Base-by-base conservation (phyloP, 352 stramenopile genomes). In the Phytophthora tubulina region DNA sequence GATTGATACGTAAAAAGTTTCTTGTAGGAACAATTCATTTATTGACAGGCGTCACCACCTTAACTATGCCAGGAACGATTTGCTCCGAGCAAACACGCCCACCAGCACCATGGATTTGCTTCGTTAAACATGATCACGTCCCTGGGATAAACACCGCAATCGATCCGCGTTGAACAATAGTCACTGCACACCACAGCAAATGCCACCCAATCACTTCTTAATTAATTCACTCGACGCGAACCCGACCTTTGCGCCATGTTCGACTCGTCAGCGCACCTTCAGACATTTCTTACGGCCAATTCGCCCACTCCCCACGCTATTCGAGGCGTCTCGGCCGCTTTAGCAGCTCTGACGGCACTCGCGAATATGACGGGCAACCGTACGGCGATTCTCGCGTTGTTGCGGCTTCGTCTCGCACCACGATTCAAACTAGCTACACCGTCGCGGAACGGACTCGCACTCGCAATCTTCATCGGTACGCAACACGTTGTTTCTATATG, bases 401-500 rank as follows among this genome's bases (percentile, higher is more conserved):
- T 78, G 48, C 38, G 33, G 21, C n/a, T 41, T 13, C 32, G 48
- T 6, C 62, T 73, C 33, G 52, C 69, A 13, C 60, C 63, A 51
- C 36, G 41, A 5, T 46, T 84, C 9, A 67, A 62, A 21, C 31
- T 82, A 36, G 49, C 21, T 15, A 46, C 44, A 6, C 79, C 79
- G 10, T 82, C 80, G 32, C 76, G 77, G 27, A 86, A 74, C 44
- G 44, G 77, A n/a, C 21, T 76, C 21, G 76, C 81, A 1, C 63
- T 91, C 17, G 77, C 73, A 7, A 53, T 91, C 17, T 91, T 88
- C 67, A 76, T 91, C 32, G 81, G 83, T 89, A 38, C 44, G 78
- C 73, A 36, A 30, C 55, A 3, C 7, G 30, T 15, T 31, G 17
- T 38, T 41, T 14, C 7, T 35, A 10, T 11, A 21, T 6, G 4